phyloP scores from a whole-genome alignment of 148 eudicot genomes.

The Heliosperma pusillum region DNA sequence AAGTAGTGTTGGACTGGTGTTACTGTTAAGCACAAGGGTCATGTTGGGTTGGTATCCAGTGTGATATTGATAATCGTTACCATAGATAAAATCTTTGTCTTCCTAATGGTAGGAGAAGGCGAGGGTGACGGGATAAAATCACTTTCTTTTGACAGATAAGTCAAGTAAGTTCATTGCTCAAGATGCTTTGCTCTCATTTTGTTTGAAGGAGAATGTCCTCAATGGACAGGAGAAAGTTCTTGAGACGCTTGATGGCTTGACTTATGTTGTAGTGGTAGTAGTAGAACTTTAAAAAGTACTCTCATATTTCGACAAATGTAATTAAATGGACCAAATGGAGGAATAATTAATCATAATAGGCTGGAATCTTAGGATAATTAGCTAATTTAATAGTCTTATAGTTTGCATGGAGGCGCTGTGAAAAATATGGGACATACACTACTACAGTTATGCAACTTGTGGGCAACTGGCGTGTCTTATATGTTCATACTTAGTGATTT shows the following conservation, averaged over 20 bases:
- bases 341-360: neutral
- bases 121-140: too few species aligned
- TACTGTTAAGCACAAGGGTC: neutral
- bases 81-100: too few species aligned
- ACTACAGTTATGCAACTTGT: neutral
- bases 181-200: neutral
- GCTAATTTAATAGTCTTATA: neutral
- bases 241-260: neutral
- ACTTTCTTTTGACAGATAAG: neutral
- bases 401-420: neutral
- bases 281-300: neutral
- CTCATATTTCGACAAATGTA: neutral
- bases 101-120: too few species aligned
- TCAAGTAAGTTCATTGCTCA: neutral
- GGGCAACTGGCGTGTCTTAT: neutral
- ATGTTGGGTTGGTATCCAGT: neutral
- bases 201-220: neutral
- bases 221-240: neutral
- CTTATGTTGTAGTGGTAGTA: neutral
- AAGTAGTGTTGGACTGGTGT: neutral
- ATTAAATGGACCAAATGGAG: too few species aligned
- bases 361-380: neutral
- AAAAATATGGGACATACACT: neutral
- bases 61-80: neutral
- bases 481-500: neutral